These are phyloP conservation scores for Rhodotorula babjevae DNA, from an alignment of 768 basidiomycete species.

Conservation along the genomic window DNA sequence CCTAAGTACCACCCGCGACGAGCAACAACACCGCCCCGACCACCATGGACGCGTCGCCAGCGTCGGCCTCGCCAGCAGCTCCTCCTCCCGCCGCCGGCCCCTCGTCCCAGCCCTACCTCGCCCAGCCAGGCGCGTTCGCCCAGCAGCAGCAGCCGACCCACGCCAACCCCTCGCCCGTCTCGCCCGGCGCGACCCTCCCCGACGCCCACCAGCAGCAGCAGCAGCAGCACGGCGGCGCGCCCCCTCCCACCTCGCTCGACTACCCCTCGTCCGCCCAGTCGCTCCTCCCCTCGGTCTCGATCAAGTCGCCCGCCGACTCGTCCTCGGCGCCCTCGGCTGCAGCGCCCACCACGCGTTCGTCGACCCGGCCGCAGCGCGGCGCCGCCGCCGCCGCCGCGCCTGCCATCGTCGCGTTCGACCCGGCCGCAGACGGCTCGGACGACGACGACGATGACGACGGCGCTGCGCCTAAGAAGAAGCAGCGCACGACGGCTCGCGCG, in stretches of 20 bases:
- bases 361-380: not conserved
- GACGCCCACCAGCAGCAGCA: not conserved
- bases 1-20: not conserved
- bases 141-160: not conserved
- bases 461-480: conserved; percentile 48
- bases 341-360: not conserved
- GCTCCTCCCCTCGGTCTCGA: not conserved
- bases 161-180: conserved; percentile 3
- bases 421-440: conserved; percentile 20
- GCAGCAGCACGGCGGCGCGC: no score
- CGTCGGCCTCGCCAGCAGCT: not conserved
- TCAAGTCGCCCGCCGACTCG: not conserved
- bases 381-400: no score
- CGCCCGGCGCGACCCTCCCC: conserved; percentile 6
- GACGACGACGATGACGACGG: conserved; percentile 62
- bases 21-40: not conserved
- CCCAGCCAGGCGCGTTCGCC: not conserved
- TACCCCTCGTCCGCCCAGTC: not conserved
- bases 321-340: not conserved
- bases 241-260: not conserved
- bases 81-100: not conserved
- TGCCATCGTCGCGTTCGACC: conserved; percentile 33
- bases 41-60: not conserved
- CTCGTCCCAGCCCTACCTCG: not conserved
- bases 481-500: not conserved